A percentile compares a stretch with the other conserved stretches of the same genome.
phyloP scores from a whole-genome alignment of 139 green algal genomes.

The Diplosphaera chodatii region DNA sequence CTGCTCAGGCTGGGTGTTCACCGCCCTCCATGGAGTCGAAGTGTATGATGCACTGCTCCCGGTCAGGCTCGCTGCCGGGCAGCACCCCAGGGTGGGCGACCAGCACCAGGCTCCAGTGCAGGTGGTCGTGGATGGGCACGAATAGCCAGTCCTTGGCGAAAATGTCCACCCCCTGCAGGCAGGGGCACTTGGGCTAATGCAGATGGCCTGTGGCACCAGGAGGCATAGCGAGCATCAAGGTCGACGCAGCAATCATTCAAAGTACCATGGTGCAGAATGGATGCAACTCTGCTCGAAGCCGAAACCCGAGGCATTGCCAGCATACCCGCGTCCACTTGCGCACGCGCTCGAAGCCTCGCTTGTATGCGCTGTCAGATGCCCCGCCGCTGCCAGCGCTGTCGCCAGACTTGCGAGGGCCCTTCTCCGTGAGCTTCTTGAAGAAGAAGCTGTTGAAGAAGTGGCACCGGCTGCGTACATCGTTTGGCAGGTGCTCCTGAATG shows the following conservation, averaged over 20 bases:
- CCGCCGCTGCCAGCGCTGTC: background rate
- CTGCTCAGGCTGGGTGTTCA: background rate
- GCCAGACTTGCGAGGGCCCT: background rate
- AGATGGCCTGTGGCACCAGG: too few relatives aligned
- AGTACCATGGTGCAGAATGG: too few relatives aligned
- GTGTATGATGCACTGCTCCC: slow-evolving; percentile 60
- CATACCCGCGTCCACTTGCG: slow-evolving; percentile 76
- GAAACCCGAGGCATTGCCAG: too few relatives aligned
- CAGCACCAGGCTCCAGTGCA: slow-evolving; percentile 88
- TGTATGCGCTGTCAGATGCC: background rate
- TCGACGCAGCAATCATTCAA: too few relatives aligned
- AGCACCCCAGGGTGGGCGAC: slow-evolving; percentile 67
- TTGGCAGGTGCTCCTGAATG: slow-evolving; percentile 36
- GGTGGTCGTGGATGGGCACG: slow-evolving; percentile 76
- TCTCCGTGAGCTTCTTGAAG: slow-evolving; percentile 85
- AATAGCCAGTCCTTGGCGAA: slow-evolving; percentile 86
- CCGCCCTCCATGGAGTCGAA: slow-evolving; percentile 63
- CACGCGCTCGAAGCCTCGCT: slow-evolving; percentile 44
- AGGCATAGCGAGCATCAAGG: too few relatives aligned
- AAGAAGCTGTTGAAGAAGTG: slow-evolving; percentile 93
- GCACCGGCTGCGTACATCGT: slow-evolving; percentile 37
- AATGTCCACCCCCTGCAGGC: slow-evolving; percentile 56
- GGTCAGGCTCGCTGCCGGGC: background rate
- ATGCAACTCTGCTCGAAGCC: too few relatives aligned
- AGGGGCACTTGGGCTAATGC: too few relatives aligned